A percentile compares a stretch with the other conserved stretches of the same genome.
phyloP scores from a whole-genome alignment of 192 early-diverging fungal genomes.

The Entomortierella lignicola region DNA sequence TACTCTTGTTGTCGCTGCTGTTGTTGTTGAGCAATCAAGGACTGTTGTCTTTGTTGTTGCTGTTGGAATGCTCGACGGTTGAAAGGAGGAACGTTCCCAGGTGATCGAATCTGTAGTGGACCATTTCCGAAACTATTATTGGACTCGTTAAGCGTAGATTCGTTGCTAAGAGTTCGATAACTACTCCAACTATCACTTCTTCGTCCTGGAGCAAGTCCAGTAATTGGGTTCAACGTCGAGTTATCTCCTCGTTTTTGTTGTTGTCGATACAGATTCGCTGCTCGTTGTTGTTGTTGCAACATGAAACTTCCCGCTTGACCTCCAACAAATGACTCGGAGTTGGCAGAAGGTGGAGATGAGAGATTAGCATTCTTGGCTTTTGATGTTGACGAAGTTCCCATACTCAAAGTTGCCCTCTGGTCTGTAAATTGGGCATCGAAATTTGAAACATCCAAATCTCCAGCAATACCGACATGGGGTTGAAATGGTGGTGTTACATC shows the following conservation, averaged over 20 bases:
- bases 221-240: constrained; percentile 36
- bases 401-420: constrained; percentile 53
- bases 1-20: constrained; percentile 54
- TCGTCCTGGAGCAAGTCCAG: constrained; percentile 26
- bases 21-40: not conserved
- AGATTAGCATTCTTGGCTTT: not conserved
- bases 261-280: constrained; percentile 44
- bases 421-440: constrained; percentile 79
- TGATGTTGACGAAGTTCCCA: not conserved
- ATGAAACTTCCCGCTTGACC: constrained; percentile 34
- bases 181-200: constrained; percentile 50
- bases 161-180: constrained; percentile 44
- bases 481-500: constrained; percentile 72
- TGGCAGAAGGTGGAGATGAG: not conserved
- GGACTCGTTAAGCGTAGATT: constrained; percentile 17
- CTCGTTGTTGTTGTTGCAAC: constrained; percentile 42
- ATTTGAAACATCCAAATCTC: constrained; percentile 76
- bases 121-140: constrained; percentile 7
- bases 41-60: constrained; percentile 2
- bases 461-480: constrained; percentile 53
- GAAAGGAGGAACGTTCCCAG: constrained; percentile 10
- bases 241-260: constrained; percentile 42
- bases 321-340: constrained; percentile 12
- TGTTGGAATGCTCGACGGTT: constrained; percentile 13
- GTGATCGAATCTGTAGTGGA: constrained; percentile 13